These are phyloP conservation scores for Globisporangium spiculum DNA, from an alignment of 352 stramenopile genomes.

Conservation along the genomic window DNA sequence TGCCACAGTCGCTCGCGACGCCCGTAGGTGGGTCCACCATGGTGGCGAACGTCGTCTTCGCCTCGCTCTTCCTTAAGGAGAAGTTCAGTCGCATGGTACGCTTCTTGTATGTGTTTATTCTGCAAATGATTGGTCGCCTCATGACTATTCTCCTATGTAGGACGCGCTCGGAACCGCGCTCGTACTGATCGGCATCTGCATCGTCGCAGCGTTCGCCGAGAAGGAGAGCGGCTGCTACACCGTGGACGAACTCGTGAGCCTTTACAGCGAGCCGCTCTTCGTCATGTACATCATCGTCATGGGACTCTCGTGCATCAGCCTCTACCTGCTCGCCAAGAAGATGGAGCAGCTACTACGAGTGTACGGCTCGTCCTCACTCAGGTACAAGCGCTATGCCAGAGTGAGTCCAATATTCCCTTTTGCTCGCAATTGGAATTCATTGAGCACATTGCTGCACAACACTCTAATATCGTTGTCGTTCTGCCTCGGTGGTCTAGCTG, in stretches of 20 bases:
- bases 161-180: conserved; percentile 67
- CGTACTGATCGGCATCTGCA: conserved; percentile 68
- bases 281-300: conserved; percentile 66
- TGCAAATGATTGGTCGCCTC: background rate
- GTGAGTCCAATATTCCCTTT: conserved; percentile 10
- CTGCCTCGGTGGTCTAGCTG: conserved; percentile 19
- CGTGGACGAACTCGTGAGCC: conserved; percentile 56
- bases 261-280: conserved; percentile 68
- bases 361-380: conserved; percentile 36
- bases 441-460: background rate
- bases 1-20: conserved; percentile 77
- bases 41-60: conserved; percentile 83
- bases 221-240: conserved; percentile 80
- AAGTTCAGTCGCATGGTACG: conserved; percentile 48
- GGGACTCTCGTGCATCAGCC: conserved; percentile 24
- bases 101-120: background rate
- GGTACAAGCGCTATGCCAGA: conserved; percentile 53
- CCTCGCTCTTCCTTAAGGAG: conserved; percentile 75
- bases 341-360: conserved; percentile 43
- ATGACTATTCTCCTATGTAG: background rate
- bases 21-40: conserved; percentile 79
- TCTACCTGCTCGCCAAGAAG: conserved; percentile 40
- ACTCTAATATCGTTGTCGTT: background rate
- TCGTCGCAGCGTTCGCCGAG: conserved; percentile 77
- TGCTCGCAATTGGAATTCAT: background rate